Percentiles rank a stretch among this genome's conserved stretches.
Evolutionary conservation across 805 yeast genomes (phyloP).

Genomic region (Saccharomycopsis sp.): DNA sequence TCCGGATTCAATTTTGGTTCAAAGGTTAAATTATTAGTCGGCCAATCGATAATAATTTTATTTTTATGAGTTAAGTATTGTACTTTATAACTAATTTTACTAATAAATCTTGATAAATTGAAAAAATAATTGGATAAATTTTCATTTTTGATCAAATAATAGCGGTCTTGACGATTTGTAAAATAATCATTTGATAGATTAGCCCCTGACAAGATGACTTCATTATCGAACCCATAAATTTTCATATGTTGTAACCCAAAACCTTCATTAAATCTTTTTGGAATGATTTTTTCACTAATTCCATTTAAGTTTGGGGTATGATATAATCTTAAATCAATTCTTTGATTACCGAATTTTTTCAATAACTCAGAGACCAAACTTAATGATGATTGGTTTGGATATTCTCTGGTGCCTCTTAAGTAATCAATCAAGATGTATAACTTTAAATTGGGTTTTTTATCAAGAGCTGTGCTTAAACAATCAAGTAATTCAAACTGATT

Average conservation of each 20-base stretch:
- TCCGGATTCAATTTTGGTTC: constrained; percentile 53
- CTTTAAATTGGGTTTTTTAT: constrained; percentile 45
- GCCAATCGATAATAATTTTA: constrained; percentile 64
- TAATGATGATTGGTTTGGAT: constrained; percentile 73
- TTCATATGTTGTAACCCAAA: constrained; percentile 96
- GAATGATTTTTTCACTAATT: constrained; percentile 50
- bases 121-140: constrained; percentile 63
- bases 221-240: constrained; percentile 88
- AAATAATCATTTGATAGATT: constrained; percentile 87
- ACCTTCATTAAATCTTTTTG: constrained; percentile 83
- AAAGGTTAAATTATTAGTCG: constrained; percentile 48
- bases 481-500: constrained; percentile 65
- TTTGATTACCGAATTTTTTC: constrained; percentile 43
- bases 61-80: constrained; percentile 32
- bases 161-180: constrained; percentile 90
- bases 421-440: constrained; percentile 78
- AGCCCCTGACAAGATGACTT: constrained; percentile 82
- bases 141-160: constrained; percentile 55
- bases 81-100: constrained; percentile 62
- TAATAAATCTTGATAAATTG: constrained; percentile 55
- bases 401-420: constrained; percentile 85
- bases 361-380: constrained; percentile 51
- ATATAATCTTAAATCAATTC: constrained; percentile 76
- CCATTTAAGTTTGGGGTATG: constrained; percentile 83
- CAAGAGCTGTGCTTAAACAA: constrained; percentile 50